A percentile compares a stretch with the other conserved stretches of the same genome.
phyloP scores from a whole-genome alignment of 1,284 basidiomycete species.

The Puccinia novopanici region DNA sequence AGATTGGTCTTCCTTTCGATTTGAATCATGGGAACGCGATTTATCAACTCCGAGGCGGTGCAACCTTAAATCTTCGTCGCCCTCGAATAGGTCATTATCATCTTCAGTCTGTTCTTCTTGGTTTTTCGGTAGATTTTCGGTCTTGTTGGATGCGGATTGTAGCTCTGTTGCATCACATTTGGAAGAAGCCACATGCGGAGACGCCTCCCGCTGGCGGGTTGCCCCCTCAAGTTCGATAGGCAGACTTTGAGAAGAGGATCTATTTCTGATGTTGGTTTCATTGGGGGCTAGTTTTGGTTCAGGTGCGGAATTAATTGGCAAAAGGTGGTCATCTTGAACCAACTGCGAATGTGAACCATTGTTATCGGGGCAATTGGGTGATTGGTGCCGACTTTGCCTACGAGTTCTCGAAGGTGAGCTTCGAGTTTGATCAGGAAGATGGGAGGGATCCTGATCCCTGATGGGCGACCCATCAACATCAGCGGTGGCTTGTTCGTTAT shows the following conservation, averaged over 20 bases:
- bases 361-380: neutral
- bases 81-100: slow-evolving; percentile 50
- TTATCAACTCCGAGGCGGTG: slow-evolving; percentile 21
- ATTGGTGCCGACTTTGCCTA: slow-evolving; percentile 4
- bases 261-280: neutral
- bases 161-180: neutral
- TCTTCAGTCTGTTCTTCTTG: slow-evolving; percentile 25
- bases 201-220: neutral
- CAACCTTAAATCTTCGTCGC: slow-evolving; percentile 36
- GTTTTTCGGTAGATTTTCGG: neutral
- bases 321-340: neutral
- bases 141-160: neutral
- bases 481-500: neutral
- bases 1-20: neutral
- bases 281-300: neutral
- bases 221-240: neutral
- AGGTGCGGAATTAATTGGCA: slow-evolving; percentile 4
- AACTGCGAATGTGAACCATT: neutral
- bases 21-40: neutral
- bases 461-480: slow-evolving; percentile 9
- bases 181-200: neutral
- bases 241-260: neutral
- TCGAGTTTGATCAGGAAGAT: neutral
- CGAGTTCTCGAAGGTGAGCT: slow-evolving; percentile 7
- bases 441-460: neutral